Base-by-base conservation (phyloP, 2,329 filamentous ascomycete genomes). In the Aureobasidium lini region DNA sequence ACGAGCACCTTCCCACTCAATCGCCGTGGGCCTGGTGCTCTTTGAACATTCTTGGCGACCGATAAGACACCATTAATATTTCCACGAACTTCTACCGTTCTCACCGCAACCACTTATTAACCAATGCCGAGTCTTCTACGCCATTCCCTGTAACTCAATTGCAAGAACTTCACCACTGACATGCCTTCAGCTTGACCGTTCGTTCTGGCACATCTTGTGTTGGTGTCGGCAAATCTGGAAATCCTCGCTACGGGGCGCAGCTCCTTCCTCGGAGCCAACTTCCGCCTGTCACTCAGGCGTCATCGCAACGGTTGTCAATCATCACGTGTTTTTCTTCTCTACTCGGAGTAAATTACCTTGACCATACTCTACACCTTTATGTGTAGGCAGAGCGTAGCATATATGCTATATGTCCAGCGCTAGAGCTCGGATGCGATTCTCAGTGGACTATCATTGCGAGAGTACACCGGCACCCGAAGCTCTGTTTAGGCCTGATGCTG, bases 81-180 rank as follows among this genome's bases (percentile, higher is more conserved):
- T 56, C 52, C 42, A 32, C 52, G 29, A 36, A 29, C 15, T 56
- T 56, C 52, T 56, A 42, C 52, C 52, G 36, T 34, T 29, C 49
- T 37, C 47, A 37, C 32, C 47, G 47, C 47, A 37, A 37, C 9
- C 11, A 28, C 5, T 18, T 23, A 42, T 42, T 32, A 42, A 8
- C 49, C 49, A 53, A 53, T 53, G 23, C 49, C 28, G 2, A 18
- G 23, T 29, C 39, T 15, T 4, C 6, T 15, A 8, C 11, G 1
- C 29, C 4, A 2, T 11, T 7, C 7, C 7, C 11, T 6, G 15
- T 10, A 53, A 53, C 49, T 40, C 37, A 42, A 42, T 53, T 18
- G 36, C 28, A 16, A 23, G 49, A 13, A 5, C 7, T 9, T 2
- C 31, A 11, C n/a, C 7, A 5, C 32, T 18, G 32, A 23, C 4